phyloP scores from a whole-genome alignment of 1,139 yeast genomes.

The Kurtzmaniella quercitrusa region DNA sequence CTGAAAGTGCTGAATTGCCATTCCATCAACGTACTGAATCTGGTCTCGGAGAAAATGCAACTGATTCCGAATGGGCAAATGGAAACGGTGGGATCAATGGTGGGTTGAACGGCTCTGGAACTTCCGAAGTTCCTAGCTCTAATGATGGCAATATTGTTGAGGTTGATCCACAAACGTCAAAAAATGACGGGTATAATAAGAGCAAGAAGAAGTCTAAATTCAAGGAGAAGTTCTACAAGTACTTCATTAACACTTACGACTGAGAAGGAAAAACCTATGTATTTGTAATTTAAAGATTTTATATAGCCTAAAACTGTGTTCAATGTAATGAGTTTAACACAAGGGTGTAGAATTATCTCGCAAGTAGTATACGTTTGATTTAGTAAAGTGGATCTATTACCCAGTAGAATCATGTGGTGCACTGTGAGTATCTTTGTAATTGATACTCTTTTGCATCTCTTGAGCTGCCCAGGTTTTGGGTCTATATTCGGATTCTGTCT shows the following conservation, averaged over 20 bases:
- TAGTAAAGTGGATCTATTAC: no score
- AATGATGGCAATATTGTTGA: neutral
- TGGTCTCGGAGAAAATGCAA: no score
- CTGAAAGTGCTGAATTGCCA: no score
- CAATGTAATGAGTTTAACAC: no score
- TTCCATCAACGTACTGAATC: no score
- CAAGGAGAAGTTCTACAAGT: constrained; percentile 31
- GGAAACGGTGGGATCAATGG: no score
- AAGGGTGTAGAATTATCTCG: no score
- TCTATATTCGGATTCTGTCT: neutral
- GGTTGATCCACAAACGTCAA: neutral
- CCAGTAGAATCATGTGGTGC: neutral
- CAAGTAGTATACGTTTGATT: no score
- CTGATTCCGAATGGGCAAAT: no score
- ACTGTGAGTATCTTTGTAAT: neutral
- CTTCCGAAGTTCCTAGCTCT: neutral
- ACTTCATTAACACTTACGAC: constrained; percentile 33
- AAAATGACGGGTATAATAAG: neutral
- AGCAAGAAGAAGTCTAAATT: constrained; percentile 15
- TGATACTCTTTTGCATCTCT: neutral
- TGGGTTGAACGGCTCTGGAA: neutral
- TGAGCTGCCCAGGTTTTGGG: neutral
- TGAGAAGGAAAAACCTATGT: constrained; percentile 1
- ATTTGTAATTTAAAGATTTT: constrained; percentile 2
- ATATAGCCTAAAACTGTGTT: neutral